These are phyloP conservation scores for Paramecium biaurelia DNA, from an alignment of 73 alveolate genomes.

Conservation along the genomic window DNA sequence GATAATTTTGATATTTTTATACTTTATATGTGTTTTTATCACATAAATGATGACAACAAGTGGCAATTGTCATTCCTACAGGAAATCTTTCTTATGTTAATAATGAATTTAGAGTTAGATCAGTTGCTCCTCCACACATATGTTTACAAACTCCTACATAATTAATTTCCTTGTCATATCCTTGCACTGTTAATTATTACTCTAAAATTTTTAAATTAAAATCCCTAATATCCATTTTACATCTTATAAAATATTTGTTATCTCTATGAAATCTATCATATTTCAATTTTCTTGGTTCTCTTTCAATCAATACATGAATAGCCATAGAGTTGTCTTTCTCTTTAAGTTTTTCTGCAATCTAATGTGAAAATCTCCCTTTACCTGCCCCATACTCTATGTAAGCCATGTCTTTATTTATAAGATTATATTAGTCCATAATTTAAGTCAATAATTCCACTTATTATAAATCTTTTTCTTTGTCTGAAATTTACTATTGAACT, in stretches of 20 bases:
- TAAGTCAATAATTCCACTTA: slow-evolving; percentile 55
- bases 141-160: slow-evolving; percentile 86
- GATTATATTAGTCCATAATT: slow-evolving; percentile 53
- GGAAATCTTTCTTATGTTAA: slow-evolving; percentile 64
- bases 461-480: slow-evolving; percentile 47
- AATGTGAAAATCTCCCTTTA: slow-evolving; percentile 77
- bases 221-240: slow-evolving; percentile 78
- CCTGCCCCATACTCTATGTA: slow-evolving; percentile 90
- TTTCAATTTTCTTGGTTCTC: slow-evolving; percentile 76
- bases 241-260: slow-evolving; percentile 56
- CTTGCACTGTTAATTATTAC: not conserved
- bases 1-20: not conserved
- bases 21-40: slow-evolving; percentile 74
- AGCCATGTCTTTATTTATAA: slow-evolving; percentile 52
- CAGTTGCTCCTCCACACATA: slow-evolving; percentile 98
- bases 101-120: slow-evolving; percentile 81
- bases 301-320: slow-evolving; percentile 70
- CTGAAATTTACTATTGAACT: slow-evolving; percentile 9
- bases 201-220: slow-evolving; percentile 67
- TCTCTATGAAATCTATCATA: slow-evolving; percentile 73
- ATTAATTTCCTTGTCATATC: not conserved
- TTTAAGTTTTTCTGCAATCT: slow-evolving; percentile 63
- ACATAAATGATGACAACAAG: slow-evolving; percentile 97
- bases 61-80: slow-evolving; percentile 90
- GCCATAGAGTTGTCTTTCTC: slow-evolving; percentile 38